These are phyloP conservation scores for Endocalyx cinctus DNA, from an alignment of 2,329 filamentous ascomycete genomes.

Conservation along the genomic window DNA sequence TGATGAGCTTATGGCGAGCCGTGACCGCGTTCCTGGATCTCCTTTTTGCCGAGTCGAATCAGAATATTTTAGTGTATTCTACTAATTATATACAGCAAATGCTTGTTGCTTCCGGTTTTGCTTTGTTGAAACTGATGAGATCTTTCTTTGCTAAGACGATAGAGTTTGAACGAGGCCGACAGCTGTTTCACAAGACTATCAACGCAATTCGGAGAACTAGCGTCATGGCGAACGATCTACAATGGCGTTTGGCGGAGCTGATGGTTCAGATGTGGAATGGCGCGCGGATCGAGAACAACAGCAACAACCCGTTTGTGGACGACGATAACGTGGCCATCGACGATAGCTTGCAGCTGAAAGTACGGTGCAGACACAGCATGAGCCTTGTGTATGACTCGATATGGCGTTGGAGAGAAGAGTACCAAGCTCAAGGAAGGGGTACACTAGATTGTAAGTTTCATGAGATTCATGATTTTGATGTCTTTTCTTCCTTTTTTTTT, in stretches of 20 bases:
- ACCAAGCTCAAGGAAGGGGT: slow-evolving; percentile 65
- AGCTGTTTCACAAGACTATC: slow-evolving; percentile 67
- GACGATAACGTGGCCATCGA: slow-evolving; percentile 54
- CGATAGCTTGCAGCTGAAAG: slow-evolving; percentile 71
- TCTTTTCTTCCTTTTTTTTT: too few species aligned
- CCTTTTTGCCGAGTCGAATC: slow-evolving; percentile 51
- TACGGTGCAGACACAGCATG: slow-evolving; percentile 81
- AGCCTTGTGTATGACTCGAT: slow-evolving; percentile 80
- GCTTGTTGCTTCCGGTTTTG: slow-evolving; percentile 76
- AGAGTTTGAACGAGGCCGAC: slow-evolving; percentile 62
- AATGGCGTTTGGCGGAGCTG: slow-evolving; percentile 76
- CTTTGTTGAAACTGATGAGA: slow-evolving; percentile 71
- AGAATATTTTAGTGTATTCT: slow-evolving; percentile 59
- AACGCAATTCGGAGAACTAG: slow-evolving; percentile 67
- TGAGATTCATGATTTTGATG: too few species aligned
- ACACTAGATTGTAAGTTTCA: slow-evolving; percentile 61
- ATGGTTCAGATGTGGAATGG: slow-evolving; percentile 85
- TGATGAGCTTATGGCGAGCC: slow-evolving; percentile 71
- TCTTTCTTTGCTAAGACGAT: slow-evolving; percentile 72
- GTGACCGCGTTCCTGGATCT: slow-evolving; percentile 66
- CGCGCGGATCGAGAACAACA: slow-evolving; percentile 47
- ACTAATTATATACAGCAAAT: slow-evolving; percentile 81
- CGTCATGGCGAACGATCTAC: slow-evolving; percentile 72
- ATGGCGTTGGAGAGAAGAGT: slow-evolving; percentile 81
- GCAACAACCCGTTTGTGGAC: slow-evolving; percentile 41